phyloP scores from a whole-genome alignment of 345 rosid genomes.

The Rubroshorea leprosula region DNA sequence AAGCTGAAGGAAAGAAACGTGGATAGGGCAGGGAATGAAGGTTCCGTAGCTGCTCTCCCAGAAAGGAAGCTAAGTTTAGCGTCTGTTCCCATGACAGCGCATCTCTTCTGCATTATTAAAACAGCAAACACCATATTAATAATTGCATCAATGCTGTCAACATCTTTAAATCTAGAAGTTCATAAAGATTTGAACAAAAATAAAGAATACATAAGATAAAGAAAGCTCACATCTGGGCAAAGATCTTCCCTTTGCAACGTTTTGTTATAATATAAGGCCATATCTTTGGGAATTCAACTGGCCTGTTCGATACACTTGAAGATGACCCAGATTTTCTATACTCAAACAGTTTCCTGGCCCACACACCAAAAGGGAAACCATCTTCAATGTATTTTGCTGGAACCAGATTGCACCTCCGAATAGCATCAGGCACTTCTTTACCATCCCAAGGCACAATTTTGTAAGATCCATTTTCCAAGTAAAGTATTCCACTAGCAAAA shows the following conservation, averaged over 20 bases:
- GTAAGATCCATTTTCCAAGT: constrained; percentile 56
- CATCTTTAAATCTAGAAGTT: constrained; percentile 9
- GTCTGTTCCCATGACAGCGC: constrained; percentile 47
- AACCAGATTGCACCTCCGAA: constrained; percentile 40
- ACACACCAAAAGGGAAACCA: constrained; percentile 67
- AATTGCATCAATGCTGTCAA: constrained; percentile 10
- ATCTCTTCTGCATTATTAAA: constrained; percentile 67
- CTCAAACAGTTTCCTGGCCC: constrained; percentile 69
- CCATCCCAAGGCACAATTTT: constrained; percentile 83
- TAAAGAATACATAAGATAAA: constrained; percentile 7
- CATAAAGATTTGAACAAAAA: constrained; percentile 1
- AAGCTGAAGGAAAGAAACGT: constrained; percentile 30
- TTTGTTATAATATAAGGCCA: constrained; percentile 87
- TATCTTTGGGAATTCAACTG: constrained; percentile 37
- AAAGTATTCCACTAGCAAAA: constrained; percentile 72
- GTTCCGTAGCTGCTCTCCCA: constrained; percentile 74
- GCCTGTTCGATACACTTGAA: constrained; percentile 25
- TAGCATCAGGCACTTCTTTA: constrained; percentile 60
- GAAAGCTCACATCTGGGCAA: constrained; percentile 70
- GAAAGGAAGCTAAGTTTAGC: constrained; percentile 58
- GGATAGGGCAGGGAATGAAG: constrained; percentile 79
- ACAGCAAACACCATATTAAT: not conserved
- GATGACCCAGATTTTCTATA: constrained; percentile 43
- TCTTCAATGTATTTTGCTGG: constrained; percentile 31
- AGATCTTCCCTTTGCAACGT: constrained; percentile 88